Percentiles rank a stretch among this genome's conserved stretches.
Evolutionary conservation across 306 rosid species (phyloP).

Genomic region (Cucurbita ficifolia): DNA sequence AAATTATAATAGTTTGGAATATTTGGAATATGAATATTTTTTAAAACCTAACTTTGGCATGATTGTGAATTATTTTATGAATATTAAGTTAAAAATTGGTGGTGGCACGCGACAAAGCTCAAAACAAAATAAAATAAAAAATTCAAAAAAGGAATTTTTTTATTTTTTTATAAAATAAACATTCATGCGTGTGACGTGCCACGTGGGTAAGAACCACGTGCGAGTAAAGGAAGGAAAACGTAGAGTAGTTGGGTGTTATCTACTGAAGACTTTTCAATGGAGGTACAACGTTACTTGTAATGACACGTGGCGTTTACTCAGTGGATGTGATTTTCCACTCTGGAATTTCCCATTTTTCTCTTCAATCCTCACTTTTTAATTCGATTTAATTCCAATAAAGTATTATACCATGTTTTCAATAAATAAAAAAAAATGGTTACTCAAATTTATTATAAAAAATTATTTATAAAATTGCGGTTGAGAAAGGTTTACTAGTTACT

Average conservation of each 20-base stretch:
- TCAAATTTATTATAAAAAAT: too few species aligned
- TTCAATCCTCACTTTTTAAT: background rate
- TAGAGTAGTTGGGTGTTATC: background rate
- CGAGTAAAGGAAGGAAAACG: background rate
- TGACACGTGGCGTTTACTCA: background rate
- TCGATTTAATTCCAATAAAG: background rate
- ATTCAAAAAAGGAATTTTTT: background rate
- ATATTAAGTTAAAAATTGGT: background rate
- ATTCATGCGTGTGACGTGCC: slow-evolving; percentile 10
- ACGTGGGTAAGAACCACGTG: slow-evolving; percentile 20
- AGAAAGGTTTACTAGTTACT: too few species aligned
- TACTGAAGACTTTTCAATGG: background rate
- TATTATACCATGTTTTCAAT: background rate
- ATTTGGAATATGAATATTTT: slow-evolving; percentile 23
- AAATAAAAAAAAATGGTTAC: too few species aligned
- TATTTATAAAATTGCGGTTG: too few species aligned
- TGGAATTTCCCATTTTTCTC: background rate
- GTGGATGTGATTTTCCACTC: background rate
- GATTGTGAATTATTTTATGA: slow-evolving; percentile 6
- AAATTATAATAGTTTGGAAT: background rate
- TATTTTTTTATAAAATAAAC: background rate
- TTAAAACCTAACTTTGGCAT: slow-evolving; percentile 21
- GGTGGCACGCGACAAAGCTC: slow-evolving; percentile 17
- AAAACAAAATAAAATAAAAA: background rate
- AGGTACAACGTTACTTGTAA: background rate